Conservation (phyloP, 495 filamentous ascomycete genomes). For the Penicillium cosmopolitanum region DNA sequence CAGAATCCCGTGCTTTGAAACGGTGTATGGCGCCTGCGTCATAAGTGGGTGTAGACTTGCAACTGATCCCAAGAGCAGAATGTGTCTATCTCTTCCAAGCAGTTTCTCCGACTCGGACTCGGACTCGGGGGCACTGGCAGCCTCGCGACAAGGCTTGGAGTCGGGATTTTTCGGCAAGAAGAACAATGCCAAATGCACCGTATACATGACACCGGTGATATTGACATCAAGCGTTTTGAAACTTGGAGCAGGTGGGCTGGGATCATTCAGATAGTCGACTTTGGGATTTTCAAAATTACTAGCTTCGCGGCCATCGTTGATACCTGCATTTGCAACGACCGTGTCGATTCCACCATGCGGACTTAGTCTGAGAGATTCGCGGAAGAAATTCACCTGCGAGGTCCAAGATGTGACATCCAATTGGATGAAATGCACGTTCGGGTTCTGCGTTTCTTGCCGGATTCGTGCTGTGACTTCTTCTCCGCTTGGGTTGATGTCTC, state of each 20-base stretch:
- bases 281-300: slow-evolving; percentile 12
- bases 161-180: slow-evolving; percentile 16
- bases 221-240: slow-evolving; percentile 20
- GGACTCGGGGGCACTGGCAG: not conserved
- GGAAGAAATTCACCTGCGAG: slow-evolving; percentile 18
- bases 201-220: slow-evolving; percentile 18
- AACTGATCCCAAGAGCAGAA: slow-evolving; percentile 11
- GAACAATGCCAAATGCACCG: slow-evolving; percentile 17
- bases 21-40: slow-evolving; percentile 16
- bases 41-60: slow-evolving; percentile 19
- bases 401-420: slow-evolving; percentile 20
- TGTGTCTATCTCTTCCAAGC: slow-evolving; percentile 11
- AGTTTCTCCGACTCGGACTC: not conserved
- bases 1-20: slow-evolving; percentile 18
- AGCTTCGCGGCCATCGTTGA: slow-evolving; percentile 13
- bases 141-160: slow-evolving; percentile 5
- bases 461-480: slow-evolving; percentile 17
- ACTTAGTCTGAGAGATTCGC: slow-evolving; percentile 11
- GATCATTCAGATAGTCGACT: slow-evolving; percentile 17
- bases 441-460: slow-evolving; percentile 13
- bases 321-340: slow-evolving; percentile 19
- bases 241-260: slow-evolving; percentile 14
- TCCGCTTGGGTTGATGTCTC: slow-evolving; percentile 15
- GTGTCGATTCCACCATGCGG: slow-evolving; percentile 17
- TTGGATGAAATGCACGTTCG: slow-evolving; percentile 18